Conservation (phyloP, 345 rosid species). For the Hevea brasiliensis region DNA sequence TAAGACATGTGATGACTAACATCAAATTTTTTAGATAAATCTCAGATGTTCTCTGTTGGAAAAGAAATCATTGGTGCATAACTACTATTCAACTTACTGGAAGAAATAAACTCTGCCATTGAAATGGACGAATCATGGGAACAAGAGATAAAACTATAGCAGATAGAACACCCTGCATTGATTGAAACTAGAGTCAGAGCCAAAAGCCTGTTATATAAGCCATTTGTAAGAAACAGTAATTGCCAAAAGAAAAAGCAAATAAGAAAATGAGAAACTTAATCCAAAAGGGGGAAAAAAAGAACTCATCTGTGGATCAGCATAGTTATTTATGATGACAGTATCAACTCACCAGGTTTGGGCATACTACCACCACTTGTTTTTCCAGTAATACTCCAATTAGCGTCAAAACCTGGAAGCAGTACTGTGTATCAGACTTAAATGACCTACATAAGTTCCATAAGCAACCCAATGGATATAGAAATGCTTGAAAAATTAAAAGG, state of each 20-base stretch:
- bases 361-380: conserved; percentile 75
- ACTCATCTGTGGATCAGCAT: background rate
- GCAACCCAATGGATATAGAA: background rate
- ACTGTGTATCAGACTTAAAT: conserved; percentile 17
- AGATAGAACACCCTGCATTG: conserved; percentile 86
- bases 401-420: conserved; percentile 65
- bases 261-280: background rate
- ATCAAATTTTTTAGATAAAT: conserved; percentile 6
- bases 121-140: conserved; percentile 93
- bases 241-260: background rate
- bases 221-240: background rate
- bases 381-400: conserved; percentile 85
- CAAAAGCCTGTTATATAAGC: background rate
- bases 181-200: conserved; percentile 16
- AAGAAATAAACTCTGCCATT: conserved; percentile 97
- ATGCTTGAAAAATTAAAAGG: background rate
- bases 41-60: conserved; percentile 14
- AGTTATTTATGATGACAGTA: conserved; percentile 3
- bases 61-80: conserved; percentile 8
- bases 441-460: conserved; percentile 3
- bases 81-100: conserved; percentile 60
- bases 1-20: background rate
- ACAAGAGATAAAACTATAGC: conserved; percentile 78
- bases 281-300: too few relatives aligned
- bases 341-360: conserved; percentile 87